phyloP scores from a whole-genome alignment of 352 stramenopile species.

The Phytophthora boehmeriae region DNA sequence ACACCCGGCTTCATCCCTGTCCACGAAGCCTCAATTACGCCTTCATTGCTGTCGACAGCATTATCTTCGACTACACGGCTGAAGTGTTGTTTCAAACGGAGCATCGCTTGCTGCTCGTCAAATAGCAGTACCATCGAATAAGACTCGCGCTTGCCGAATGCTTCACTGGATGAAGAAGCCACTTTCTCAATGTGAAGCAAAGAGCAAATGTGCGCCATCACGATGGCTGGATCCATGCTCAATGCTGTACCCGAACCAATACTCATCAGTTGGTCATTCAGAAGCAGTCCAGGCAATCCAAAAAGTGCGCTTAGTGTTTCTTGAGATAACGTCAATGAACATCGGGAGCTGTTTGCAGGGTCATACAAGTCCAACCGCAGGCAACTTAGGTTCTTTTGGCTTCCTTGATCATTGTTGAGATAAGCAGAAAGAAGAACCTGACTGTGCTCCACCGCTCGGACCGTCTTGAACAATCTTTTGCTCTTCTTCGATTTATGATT shows the following conservation, averaged over 20 bases:
- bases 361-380: constrained; percentile 49
- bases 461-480: constrained; percentile 51
- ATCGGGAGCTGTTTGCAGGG: constrained; percentile 42
- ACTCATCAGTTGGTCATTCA: constrained; percentile 5
- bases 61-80: background rate
- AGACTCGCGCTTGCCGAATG: background rate
- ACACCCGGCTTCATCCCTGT: constrained; percentile 6
- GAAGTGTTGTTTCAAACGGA: constrained; percentile 16
- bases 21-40: constrained; percentile 9
- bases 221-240: background rate
- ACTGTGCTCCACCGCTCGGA: constrained; percentile 39
- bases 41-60: background rate
- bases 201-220: constrained; percentile 51
- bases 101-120: constrained; percentile 14
- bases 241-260: background rate
- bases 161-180: constrained; percentile 14
- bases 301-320: constrained; percentile 7
- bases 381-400: background rate
- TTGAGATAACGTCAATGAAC: constrained; percentile 14
- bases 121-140: constrained; percentile 20
- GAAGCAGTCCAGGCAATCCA: constrained; percentile 19
- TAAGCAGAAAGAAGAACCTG: constrained; percentile 49
- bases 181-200: constrained; percentile 39
- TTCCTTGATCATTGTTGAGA: constrained; percentile 1
- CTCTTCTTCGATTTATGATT: background rate